Evolutionary conservation across 2,329 filamentous ascomycete genomes (phyloP), one percentile per base, ranked within the genome.

Genomic region (Botrytis cinerea): DNA sequence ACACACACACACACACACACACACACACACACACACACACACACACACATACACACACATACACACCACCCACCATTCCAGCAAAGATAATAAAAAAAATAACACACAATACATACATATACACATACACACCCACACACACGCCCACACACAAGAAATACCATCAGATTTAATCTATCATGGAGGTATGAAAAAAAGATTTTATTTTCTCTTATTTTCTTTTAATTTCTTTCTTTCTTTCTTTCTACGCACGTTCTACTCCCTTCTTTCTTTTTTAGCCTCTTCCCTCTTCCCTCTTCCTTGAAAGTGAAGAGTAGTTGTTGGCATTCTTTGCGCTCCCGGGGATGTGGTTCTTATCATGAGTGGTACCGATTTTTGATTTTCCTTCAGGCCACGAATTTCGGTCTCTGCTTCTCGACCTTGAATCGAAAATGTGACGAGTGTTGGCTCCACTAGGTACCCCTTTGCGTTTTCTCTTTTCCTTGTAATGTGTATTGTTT

Each of bases 171-270:
- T 2, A 38, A 57, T 61, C 28, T 32, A 70, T 67, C 64, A 77
- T 77, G 76, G 76, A 77, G 76, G 76, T 77, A 77, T 73, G 76
- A 60, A 46, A 25, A 25, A 68, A 40, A 8, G 4, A 12, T 48
- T 48, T 48, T 25, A 25, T 28, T 28, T 54, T 54, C 14, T 45
- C 4, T 45, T 14, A 28, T 48, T 18, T 20, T 22, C 32, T 32
- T 32, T 32, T 3, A 32, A 32, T 32, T 32, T 32, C 22, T 45
- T 45, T 45, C 16, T 45, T 45, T 45, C 1, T 7, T 48, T 25
- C 5, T 8, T 12, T 66, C 57, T 46, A 43, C 22, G 12, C 32
- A 46, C 46, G 2, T 57, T 57, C 20, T 71, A 12, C 61, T 67
- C 22, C 16, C 5, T 67, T 32, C 1, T 72, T 35, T 25, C 32